A percentile compares a stretch with the other conserved stretches of the same genome.
Evolutionary conservation across 108 stramenopile genomes (phyloP).

Genomic region (Pseudonitzschia multistriata): DNA sequence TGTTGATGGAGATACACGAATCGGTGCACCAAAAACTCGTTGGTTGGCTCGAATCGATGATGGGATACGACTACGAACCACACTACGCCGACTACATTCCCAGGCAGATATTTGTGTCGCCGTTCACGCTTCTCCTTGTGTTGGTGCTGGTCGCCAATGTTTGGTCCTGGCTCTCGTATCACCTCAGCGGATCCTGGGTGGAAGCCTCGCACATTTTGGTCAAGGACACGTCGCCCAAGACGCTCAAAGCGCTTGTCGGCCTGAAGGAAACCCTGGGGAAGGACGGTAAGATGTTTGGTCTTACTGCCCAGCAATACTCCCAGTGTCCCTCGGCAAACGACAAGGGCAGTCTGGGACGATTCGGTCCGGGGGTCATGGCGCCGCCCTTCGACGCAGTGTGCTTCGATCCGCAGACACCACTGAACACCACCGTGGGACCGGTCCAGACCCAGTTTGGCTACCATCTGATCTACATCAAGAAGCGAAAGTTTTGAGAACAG

Average conservation of each 20-base stretch:
- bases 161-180: conserved; percentile 1
- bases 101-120: background rate
- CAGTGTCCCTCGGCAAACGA: conserved; percentile 61
- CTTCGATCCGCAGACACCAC: conserved; percentile 48
- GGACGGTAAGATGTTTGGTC: conserved; percentile 50
- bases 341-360: conserved; percentile 55
- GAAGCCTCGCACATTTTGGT: conserved; percentile 67
- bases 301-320: conserved; percentile 44
- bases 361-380: conserved; percentile 55
- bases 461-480: conserved; percentile 71
- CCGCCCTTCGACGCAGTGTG: conserved; percentile 61
- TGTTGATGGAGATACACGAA: conserved; percentile 17
- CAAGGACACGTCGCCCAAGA: conserved; percentile 41
- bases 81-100: background rate
- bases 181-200: conserved; percentile 30
- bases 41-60: background rate
- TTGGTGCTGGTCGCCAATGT: background rate
- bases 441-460: conserved; percentile 70
- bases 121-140: background rate
- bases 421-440: conserved; percentile 48
- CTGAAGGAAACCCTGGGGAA: conserved; percentile 50
- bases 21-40: conserved; percentile 15
- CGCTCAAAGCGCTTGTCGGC: conserved; percentile 38
- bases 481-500: conserved; percentile 29
- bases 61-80: conserved; percentile 9